These are phyloP conservation scores for Fusarium mangiferae DNA, from an alignment of 2,329 filamentous ascomycete genomes.

Conservation along the genomic window DNA sequence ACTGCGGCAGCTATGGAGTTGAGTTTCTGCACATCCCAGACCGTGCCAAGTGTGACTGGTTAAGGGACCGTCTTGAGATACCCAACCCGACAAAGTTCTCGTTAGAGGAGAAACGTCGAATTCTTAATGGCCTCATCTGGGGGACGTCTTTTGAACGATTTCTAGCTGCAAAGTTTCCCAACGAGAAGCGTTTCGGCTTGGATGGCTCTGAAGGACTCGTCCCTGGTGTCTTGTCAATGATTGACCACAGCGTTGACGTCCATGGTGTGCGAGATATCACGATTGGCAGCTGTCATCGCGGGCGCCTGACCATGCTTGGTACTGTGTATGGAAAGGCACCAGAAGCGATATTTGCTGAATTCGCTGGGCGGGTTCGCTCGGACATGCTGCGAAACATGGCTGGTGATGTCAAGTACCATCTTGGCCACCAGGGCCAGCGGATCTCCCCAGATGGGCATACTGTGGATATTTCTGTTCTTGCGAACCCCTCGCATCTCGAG, in stretches of 20 bases:
- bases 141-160: conserved; percentile 96
- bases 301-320: conserved; percentile 94
- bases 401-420: conserved; percentile 98
- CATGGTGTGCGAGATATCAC: conserved; percentile 98
- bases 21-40: conserved; percentile 99
- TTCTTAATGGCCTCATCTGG: conserved; percentile 97
- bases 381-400: conserved; percentile 77
- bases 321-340: conserved; percentile 99
- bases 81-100: conserved; percentile 95
- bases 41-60: conserved; percentile 95
- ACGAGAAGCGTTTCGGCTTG: conserved; percentile 98
- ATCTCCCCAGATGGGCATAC: conserved; percentile 97
- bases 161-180: conserved; percentile 95
- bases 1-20: conserved; percentile 95
- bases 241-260: conserved; percentile 90
- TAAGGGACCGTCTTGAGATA: conserved; percentile 91
- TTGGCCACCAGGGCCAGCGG: conserved; percentile 99
- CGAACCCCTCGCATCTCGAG: conserved; percentile 97
- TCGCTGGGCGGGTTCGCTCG: conserved; percentile 85
- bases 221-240: conserved; percentile 97
- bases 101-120: conserved; percentile 94
- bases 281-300: conserved; percentile 98
- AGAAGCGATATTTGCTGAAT: conserved; percentile 98
- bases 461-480: conserved; percentile 94
- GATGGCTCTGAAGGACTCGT: conserved; percentile 97